Percentiles rank a stretch among this genome's conserved stretches.
phyloP scores from a whole-genome alignment of 78 protist genomes.

The Pelomyxa schiedti region DNA sequence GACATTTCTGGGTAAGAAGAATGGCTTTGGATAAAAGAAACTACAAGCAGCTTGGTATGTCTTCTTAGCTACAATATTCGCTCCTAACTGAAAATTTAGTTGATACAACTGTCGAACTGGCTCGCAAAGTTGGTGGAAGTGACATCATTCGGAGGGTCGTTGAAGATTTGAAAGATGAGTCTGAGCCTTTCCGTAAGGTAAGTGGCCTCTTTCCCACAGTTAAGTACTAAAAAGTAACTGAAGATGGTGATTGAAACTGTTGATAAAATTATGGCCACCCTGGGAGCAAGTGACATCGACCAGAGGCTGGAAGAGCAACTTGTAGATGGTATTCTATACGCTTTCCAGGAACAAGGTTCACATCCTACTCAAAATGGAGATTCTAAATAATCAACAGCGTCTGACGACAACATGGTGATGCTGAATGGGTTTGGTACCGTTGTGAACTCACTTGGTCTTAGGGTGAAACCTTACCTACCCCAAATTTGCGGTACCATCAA shows the following conservation, averaged over 20 bases:
- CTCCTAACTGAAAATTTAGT: too few relatives aligned
- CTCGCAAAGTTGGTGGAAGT: slow-evolving; percentile 85
- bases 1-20: slow-evolving; percentile 87
- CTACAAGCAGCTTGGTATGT: slow-evolving; percentile 43
- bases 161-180: slow-evolving; percentile 86
- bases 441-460: slow-evolving; percentile 72
- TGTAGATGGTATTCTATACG: slow-evolving; percentile 86
- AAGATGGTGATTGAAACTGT: slow-evolving; percentile 86
- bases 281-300: slow-evolving; percentile 87
- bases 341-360: slow-evolving; percentile 92
- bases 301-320: slow-evolving; percentile 73
- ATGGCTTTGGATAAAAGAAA: slow-evolving; percentile 85
- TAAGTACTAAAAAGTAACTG: too few relatives aligned
- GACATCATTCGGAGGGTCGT: slow-evolving; percentile 75
- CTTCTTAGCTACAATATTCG: too few relatives aligned
- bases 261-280: slow-evolving; percentile 55
- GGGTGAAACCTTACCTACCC: slow-evolving; percentile 82
- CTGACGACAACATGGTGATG: slow-evolving; percentile 71
- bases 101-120: slow-evolving; percentile 94
- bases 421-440: slow-evolving; percentile 86
- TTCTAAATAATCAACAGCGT: too few relatives aligned
- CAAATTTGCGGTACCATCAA: slow-evolving; percentile 81
- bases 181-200: slow-evolving; percentile 84
- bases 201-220: too few relatives aligned
- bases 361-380: too few relatives aligned